Evolutionary conservation across 305 asterid species (phyloP).

Genomic region (Solanum hybrid): DNA sequence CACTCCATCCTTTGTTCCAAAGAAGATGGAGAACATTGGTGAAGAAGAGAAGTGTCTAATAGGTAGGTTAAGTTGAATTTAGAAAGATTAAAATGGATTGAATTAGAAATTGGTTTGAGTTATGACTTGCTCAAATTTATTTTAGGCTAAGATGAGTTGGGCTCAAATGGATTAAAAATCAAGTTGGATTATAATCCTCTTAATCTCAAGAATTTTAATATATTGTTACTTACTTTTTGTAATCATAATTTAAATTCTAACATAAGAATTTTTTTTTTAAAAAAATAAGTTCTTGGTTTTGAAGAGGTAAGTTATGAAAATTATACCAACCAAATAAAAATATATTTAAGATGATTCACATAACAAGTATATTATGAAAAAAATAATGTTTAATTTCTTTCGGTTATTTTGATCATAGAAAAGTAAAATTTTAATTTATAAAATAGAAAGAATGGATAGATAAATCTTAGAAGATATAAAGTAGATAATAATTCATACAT

Average conservation of each 20-base stretch:
- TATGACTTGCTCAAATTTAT: background rate
- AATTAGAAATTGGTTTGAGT: background rate
- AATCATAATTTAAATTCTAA: background rate
- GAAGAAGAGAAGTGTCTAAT: slow-evolving; percentile 24
- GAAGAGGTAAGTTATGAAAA: background rate
- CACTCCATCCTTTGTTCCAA: background rate
- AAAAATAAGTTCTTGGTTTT: too few relatives aligned
- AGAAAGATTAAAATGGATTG: background rate
- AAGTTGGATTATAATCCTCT: background rate
- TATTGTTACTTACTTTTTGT: too few relatives aligned
- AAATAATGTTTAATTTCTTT: too few relatives aligned
- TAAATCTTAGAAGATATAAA: too few relatives aligned
- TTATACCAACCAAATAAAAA: background rate
- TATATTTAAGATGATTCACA: background rate
- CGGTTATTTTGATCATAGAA: background rate
- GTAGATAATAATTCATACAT: too few relatives aligned
- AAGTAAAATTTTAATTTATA: too few relatives aligned
- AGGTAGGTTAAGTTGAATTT: too few relatives aligned
- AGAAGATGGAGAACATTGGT: slow-evolving; percentile 35
- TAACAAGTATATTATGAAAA: too few relatives aligned
- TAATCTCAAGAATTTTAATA: background rate
- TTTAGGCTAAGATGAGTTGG: background rate
- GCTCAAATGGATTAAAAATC: background rate
- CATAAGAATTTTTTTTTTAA: too few relatives aligned
- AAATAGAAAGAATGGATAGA: background rate